Evolutionary conservation across 2,329 filamentous ascomycete species (phyloP), one percentile per base, ranked within the genome.

Genomic region (Ceratocystis eucalypticola): DNA sequence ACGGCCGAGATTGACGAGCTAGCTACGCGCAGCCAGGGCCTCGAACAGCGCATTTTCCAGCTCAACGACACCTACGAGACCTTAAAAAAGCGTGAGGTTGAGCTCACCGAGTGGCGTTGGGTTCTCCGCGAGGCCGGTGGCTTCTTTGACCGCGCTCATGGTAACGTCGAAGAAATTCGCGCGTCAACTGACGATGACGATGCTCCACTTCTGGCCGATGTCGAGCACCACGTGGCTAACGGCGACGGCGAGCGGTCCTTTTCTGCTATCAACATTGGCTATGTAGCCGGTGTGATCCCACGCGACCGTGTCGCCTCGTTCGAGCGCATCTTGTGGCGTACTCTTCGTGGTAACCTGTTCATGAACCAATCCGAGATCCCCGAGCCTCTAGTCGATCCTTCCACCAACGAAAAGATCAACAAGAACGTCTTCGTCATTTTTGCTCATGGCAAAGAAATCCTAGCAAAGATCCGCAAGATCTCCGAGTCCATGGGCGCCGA

Each of bases 391-490:
- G 82, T 96, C 74, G 90, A 99, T 75, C 93, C 94, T 17, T 83
- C 88, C 74, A 96, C 85, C 78, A 96, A 97, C 75, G 93, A 97
- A 77, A 82, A 89, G 70, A 83, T 95, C 71, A 86, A 88, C 80
- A 99, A 99, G 85, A 99, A 96, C 72, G 94, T 99, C 66, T 99
- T 99, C 73, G 93, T 99, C 73, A 99, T 99, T 76, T 99, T 99
- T 72, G 94, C 94, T 12, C 94, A 99, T 73, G 94, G 94, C 74
- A 96, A 96, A 77, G 93, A 97, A 77, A 96, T 99, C 71, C 86
- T 99, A 72, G 89, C 92, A 73, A 99, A 99, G 85, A 97, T 99
- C 74, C 87, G 94, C 74, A 97, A 96, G 83, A 97, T 99, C 69
- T 97, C 93, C 1, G 94, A 99, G 78, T 96, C 92, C 7, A 87